Evolutionary conservation across 2,329 filamentous ascomycete species (phyloP).

Genomic region (Botryosphaeria dothidea): DNA sequence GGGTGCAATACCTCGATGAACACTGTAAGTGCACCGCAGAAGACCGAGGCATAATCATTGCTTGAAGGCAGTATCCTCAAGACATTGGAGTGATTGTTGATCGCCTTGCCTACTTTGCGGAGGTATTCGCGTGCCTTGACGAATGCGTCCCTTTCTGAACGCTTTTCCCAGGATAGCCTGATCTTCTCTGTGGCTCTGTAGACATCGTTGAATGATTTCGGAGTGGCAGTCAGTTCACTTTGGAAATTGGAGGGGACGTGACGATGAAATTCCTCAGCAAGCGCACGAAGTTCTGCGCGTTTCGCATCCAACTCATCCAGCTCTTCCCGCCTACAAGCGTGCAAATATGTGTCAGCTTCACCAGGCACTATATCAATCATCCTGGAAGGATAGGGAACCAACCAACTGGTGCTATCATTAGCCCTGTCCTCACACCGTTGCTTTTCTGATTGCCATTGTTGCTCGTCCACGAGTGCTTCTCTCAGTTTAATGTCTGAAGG

Average conservation of each 20-base stretch:
- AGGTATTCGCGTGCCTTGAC: neutral
- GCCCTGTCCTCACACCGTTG: no score
- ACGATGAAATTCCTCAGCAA: neutral
- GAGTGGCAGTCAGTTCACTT: neutral
- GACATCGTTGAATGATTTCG: neutral
- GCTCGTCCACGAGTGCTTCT: no score
- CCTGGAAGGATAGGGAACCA: no score
- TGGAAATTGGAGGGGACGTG: neutral
- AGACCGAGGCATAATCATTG: constrained; percentile 27
- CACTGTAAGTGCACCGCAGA: constrained; percentile 23
- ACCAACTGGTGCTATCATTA: no score
- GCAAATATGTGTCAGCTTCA: no score
- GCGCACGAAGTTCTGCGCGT: neutral
- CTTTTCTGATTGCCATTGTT: no score
- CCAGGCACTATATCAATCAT: no score
- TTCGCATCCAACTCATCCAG: no score
- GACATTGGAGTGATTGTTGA: constrained; percentile 24
- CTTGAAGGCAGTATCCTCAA: constrained; percentile 25
- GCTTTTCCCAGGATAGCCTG: neutral
- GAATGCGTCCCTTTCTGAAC: neutral
- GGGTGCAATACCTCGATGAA: constrained; percentile 18
- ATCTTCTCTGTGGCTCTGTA: neutral
- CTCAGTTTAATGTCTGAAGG: no score
- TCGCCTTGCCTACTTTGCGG: constrained; percentile 18
- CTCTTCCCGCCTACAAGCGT: no score